A percentile compares a stretch with the other conserved stretches of the same genome.
These are phyloP conservation scores for Primulina eburnea DNA, from an alignment of 257 asterid genomes.

Conservation along the genomic window DNA sequence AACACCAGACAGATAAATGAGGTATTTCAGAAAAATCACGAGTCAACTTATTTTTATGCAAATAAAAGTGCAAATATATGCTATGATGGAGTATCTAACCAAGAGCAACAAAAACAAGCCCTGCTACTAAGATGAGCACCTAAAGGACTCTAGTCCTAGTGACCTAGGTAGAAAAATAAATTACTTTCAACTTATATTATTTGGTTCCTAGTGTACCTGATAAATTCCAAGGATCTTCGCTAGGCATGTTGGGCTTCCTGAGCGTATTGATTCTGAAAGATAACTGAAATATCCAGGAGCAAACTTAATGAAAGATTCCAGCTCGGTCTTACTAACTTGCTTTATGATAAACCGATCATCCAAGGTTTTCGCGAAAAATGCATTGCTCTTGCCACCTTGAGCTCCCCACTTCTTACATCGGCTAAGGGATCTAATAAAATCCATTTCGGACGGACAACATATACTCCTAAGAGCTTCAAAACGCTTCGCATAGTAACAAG, in stretches of 20 bases:
- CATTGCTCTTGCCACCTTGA: slow-evolving; percentile 98
- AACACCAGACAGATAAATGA: slow-evolving; percentile 22
- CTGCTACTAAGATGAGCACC: not conserved
- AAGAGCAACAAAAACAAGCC: not conserved
- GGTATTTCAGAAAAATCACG: slow-evolving; percentile 9
- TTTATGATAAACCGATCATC: slow-evolving; percentile 91
- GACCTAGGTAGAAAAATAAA: slow-evolving; percentile 9
- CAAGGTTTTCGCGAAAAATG: slow-evolving; percentile 88
- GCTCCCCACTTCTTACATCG: slow-evolving; percentile 99
- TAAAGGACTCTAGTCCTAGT: not conserved
- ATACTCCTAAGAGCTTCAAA: slow-evolving; percentile 84
- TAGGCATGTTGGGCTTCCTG: slow-evolving; percentile 85
- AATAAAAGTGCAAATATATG: not conserved
- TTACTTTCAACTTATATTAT: slow-evolving; percentile 7
- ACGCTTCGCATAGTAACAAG: slow-evolving; percentile 79
- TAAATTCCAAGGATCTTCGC: slow-evolving; percentile 94
- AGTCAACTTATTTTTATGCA: not conserved
- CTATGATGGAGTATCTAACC: not conserved
- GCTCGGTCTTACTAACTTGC: slow-evolving; percentile 97
- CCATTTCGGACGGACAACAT: slow-evolving; percentile 85
- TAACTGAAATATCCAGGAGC: slow-evolving; percentile 87
- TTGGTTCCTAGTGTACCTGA: slow-evolving; percentile 56
- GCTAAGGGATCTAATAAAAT: slow-evolving; percentile 76
- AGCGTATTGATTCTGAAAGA: slow-evolving; percentile 63
- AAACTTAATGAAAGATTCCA: slow-evolving; percentile 89